Base-by-base conservation (phyloP, 2,329 filamentous ascomycete species). In the Penicillium concentricum region DNA sequence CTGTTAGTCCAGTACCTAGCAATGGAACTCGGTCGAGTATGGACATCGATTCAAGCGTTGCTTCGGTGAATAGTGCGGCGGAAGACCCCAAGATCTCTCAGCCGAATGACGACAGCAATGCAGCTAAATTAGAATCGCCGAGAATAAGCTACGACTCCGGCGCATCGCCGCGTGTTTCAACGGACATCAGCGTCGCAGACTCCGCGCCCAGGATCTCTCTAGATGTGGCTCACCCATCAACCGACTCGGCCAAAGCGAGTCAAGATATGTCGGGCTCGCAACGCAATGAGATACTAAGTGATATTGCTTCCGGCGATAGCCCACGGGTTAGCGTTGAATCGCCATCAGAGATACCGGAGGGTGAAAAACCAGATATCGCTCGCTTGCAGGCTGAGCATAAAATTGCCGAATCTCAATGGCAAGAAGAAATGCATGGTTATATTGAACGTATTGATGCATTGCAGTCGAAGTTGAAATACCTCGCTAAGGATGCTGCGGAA, bases 381-480 rank as follows among this genome's bases (percentile, higher is more conserved):
- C 74, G 79, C 42, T 71, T 85, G 59, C 78, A 78, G 67, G 69
- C 79, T 67, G 76, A 81, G 51, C 76, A 84, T 45, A 77, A 80
- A 46, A 74, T 77, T 30, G 79, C 79, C 0, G 78, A 85, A 57
- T 75, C 76, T 34, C 83, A 86, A 60, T 85, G 90, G 62, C 88
- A 93, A 56, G 90, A 94, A 65, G 94, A 97, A 71, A 82, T 92
- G 39, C 87, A 94, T 67, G 83, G 83, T 47, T 91, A 96, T 61
- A 83, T 93, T 7, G 94, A 99, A 74, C 87, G 89, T 35, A 94
- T 97, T 54, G 94, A 99, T 77, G 89, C 92, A 4, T 78, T 99
- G 1, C 91, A 97, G 72, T 86, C 91, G 7, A 97, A 99, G 70
- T 78, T 99, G 28, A 88, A 92, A 63, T 97, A 95, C 68, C 79